Base-by-base conservation (phyloP, 768 basidiomycete species). In the Tricholoma hemisulphureum region DNA sequence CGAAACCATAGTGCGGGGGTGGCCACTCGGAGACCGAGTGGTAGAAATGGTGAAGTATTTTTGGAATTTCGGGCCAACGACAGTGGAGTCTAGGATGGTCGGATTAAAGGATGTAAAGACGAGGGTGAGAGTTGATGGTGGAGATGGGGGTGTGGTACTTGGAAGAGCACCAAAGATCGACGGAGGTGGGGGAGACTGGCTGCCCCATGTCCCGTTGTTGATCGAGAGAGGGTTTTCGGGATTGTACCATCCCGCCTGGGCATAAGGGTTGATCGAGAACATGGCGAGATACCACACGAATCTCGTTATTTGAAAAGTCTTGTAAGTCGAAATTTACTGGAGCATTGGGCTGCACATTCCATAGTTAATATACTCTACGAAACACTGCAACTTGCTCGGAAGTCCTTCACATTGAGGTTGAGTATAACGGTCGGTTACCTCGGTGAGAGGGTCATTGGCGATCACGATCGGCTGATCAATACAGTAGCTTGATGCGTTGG, bases 1-100 rank as follows among this genome's bases (percentile, higher is more conserved):
- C 51, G 75, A 73, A 58, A 79, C 65, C 13, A 77, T 57, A 13
- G 78, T 80, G 52, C 67, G 69, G 2, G 67, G 71, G 20, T 73
- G 70, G 3, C 64, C 66, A 1, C 64, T 64, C 20, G 35, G 16
- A 6, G 49, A 53, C 37, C 39, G 31, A 45, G 18, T 53, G 24
- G 69, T 69, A n/a, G 69, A 54, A 43, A 77, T 72, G 14, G 77
- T 78, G 63, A 80, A 81, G 13, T 69, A 72, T 28, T 74, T 70
- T 58, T 72, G 71, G 20, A 70, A 67, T 35, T 73, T 72, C 0
- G 82, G 75, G 0, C 81, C 81, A 41, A 76, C 56, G 35, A 83
- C 74, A 14, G 62, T 69, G 58, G 75, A 80, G 63, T 81, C 74
- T 20, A 80, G 66, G 14, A 83, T 67, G 23, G 75, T 75, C 4